Percentiles rank a stretch among this genome's conserved stretches.
These are phyloP conservation scores for Xerocomus minutiporus DNA, from an alignment of 1,284 basidiomycete genomes.

Conservation along the genomic window DNA sequence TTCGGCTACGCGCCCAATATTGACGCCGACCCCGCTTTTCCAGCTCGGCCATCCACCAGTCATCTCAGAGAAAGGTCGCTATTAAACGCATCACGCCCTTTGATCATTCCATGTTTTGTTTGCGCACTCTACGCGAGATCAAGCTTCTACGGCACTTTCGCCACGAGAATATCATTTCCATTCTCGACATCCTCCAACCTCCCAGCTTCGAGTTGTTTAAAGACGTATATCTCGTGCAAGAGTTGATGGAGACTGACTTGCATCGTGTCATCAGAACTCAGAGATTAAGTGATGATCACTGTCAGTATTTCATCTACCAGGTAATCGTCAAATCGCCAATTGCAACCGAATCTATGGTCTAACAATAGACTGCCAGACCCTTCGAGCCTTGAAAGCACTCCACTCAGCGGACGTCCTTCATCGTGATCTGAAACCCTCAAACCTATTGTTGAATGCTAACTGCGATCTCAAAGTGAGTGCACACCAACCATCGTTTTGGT, in stretches of 20 bases:
- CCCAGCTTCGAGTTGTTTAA: conserved; percentile 62
- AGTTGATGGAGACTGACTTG: conserved; percentile 89
- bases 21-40: conserved; percentile 3
- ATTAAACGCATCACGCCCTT: conserved; percentile 84
- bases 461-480: conserved; percentile 82
- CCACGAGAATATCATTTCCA: conserved; percentile 68
- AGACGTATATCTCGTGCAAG: conserved; percentile 86
- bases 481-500: conserved; percentile 3
- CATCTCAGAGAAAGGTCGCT: conserved; percentile 64
- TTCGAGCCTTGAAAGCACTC: conserved; percentile 87
- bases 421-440: conserved; percentile 89
- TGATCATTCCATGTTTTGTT: conserved; percentile 85
- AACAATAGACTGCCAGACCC: conserved; percentile 48
- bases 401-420: conserved; percentile 89
- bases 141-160: conserved; percentile 60
- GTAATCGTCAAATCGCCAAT: conserved; percentile 37
- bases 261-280: conserved; percentile 87
- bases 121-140: conserved; percentile 82
- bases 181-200: conserved; percentile 72
- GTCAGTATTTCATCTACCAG: conserved; percentile 95
- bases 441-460: conserved; percentile 88
- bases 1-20: neutral
- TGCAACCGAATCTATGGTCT: conserved; percentile 6
- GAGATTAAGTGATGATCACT: conserved; percentile 84
- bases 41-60: conserved; percentile 65